Conservation (phyloP, 345 rosid genomes). For the Camelina sativa region DNA sequence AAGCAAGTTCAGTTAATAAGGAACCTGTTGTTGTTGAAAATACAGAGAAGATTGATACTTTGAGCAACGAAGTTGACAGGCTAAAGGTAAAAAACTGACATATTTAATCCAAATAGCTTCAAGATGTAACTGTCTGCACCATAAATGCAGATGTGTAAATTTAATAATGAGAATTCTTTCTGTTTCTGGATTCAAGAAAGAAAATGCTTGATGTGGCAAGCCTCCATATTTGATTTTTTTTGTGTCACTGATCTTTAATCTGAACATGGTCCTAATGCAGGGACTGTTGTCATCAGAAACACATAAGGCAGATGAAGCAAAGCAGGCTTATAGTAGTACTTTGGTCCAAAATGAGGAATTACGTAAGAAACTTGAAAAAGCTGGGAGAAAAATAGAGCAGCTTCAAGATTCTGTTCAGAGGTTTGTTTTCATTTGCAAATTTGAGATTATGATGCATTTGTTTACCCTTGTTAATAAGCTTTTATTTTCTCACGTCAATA, state of each 20-base stretch:
- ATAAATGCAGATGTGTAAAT: conserved; percentile 6
- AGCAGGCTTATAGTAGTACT: conserved; percentile 52
- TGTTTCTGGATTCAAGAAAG: conserved; percentile 29
- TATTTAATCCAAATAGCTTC: conserved; percentile 17
- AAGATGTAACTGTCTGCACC: conserved; percentile 27
- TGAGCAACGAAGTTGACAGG: conserved; percentile 69
- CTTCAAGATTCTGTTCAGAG: conserved; percentile 86
- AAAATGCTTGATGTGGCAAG: conserved; percentile 7
- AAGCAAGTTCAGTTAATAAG: conserved; percentile 72
- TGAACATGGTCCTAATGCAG: conserved; percentile 50
- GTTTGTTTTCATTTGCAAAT: conserved; percentile 52
- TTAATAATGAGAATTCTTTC: conserved; percentile 5
- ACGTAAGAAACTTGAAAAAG: conserved; percentile 68
- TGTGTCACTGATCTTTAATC: conserved; percentile 18
- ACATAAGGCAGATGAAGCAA: conserved; percentile 66
- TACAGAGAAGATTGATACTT: conserved; percentile 66
- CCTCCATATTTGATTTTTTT: conserved; percentile 21
- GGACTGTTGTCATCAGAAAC: conserved; percentile 60
- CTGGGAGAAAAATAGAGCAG: conserved; percentile 68
- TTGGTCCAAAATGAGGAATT: conserved; percentile 66
- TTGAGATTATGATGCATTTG: conserved; percentile 30
- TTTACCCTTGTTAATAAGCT: neutral
- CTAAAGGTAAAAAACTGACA: conserved; percentile 61
- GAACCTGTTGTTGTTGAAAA: conserved; percentile 86
- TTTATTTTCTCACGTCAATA: neutral